Evolutionary conservation across 192 early-diverging fungal species (phyloP).

Genomic region (Dissophora ornata): DNA sequence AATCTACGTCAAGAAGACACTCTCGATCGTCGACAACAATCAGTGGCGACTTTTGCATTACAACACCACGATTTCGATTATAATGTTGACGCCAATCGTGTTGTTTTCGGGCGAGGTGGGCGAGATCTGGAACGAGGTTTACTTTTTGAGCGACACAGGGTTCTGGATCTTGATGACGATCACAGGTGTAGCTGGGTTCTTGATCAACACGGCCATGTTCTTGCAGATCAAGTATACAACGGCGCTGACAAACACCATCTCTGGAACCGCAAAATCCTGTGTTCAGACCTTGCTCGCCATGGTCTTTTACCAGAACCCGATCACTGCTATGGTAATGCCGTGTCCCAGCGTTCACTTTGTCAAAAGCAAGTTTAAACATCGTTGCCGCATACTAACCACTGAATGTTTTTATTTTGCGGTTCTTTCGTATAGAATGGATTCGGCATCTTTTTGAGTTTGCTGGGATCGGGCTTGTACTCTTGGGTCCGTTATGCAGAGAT

Average conservation of each 20-base stretch:
- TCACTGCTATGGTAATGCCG: slow-evolving; percentile 63
- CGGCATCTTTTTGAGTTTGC: slow-evolving; percentile 66
- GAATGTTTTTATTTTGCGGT: background rate
- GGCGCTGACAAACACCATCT: slow-evolving; percentile 75
- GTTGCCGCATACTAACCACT: slow-evolving; percentile 5
- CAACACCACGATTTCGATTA: slow-evolving; percentile 71
- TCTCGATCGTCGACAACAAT: slow-evolving; percentile 69
- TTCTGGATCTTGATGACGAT: slow-evolving; percentile 74
- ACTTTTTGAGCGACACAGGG: slow-evolving; percentile 56
- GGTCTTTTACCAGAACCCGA: slow-evolving; percentile 71
- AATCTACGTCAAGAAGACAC: slow-evolving; percentile 77
- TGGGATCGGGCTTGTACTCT: slow-evolving; percentile 69
- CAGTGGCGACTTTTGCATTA: slow-evolving; percentile 77
- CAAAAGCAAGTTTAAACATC: no score
- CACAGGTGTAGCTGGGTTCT: slow-evolving; percentile 72
- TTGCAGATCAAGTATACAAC: slow-evolving; percentile 78
- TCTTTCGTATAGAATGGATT: slow-evolving; percentile 59
- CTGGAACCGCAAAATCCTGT: slow-evolving; percentile 76
- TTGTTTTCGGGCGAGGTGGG: slow-evolving; percentile 68
- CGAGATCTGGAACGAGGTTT: slow-evolving; percentile 59
- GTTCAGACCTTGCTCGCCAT: slow-evolving; percentile 72
- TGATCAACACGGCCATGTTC: slow-evolving; percentile 78
- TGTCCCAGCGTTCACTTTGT: background rate
- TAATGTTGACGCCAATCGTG: slow-evolving; percentile 67
- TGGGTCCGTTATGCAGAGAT: slow-evolving; percentile 69